phyloP scores from a whole-genome alignment of 805 yeast genomes.

The Candida chilensis region DNA sequence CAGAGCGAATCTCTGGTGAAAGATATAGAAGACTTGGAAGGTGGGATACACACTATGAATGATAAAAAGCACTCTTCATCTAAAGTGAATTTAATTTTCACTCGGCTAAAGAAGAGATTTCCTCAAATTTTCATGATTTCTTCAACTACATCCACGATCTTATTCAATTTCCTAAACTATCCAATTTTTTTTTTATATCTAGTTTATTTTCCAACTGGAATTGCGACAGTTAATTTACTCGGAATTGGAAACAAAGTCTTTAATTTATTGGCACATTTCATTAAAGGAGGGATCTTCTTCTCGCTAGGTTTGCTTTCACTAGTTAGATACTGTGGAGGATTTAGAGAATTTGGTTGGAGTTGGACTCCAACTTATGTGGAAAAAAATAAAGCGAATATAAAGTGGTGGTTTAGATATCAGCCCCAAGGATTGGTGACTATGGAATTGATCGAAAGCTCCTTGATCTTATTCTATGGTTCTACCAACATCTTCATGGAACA shows the following conservation, averaged over 20 bases:
- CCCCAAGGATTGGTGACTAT: slow-evolving; percentile 51
- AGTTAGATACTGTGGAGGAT: slow-evolving; percentile 83
- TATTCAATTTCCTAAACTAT: slow-evolving; percentile 49
- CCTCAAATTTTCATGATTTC: too few relatives aligned
- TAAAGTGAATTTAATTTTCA: too few relatives aligned
- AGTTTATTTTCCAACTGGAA: slow-evolving; percentile 45
- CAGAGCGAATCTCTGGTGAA: too few relatives aligned
- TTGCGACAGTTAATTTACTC: slow-evolving; percentile 59
- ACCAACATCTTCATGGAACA: slow-evolving; percentile 91
- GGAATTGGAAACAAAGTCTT: slow-evolving; percentile 66
- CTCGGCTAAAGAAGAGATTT: too few relatives aligned
- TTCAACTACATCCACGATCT: too few relatives aligned
- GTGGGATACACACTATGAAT: too few relatives aligned
- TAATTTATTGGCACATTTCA: slow-evolving; percentile 87
- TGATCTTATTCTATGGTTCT: slow-evolving; percentile 81
- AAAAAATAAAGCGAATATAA: too few relatives aligned
- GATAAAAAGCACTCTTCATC: too few relatives aligned
- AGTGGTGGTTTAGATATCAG: slow-evolving; percentile 29
- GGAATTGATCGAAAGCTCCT: slow-evolving; percentile 76
- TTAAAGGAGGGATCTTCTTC: slow-evolving; percentile 89
- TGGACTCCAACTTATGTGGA: too few relatives aligned
- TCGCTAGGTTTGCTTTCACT: slow-evolving; percentile 69
- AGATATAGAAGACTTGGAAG: too few relatives aligned
- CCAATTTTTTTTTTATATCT: slow-evolving; percentile 55
- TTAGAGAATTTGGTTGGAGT: slow-evolving; percentile 71